A percentile compares a stretch with the other conserved stretches of the same genome.
Conservation (phyloP, 2,329 filamentous ascomycete genomes). For the Pseudogymnoascus sp. region DNA sequence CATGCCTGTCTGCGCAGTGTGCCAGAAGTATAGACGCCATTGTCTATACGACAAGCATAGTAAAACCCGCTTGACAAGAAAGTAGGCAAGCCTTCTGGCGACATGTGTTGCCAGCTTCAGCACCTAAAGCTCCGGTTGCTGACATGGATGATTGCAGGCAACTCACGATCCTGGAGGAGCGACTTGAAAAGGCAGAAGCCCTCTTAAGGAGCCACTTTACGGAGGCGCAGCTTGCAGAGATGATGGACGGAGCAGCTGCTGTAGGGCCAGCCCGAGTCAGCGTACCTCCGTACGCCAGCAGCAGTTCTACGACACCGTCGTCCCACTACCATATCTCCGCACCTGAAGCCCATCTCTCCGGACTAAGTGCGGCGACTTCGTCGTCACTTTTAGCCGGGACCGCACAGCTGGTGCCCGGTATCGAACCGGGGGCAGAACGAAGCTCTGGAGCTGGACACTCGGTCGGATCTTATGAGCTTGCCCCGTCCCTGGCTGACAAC, state of each 20-base stretch:
- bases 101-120: not conserved
- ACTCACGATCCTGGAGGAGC: constrained; percentile 8
- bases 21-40: constrained; percentile 9
- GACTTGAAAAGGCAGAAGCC: constrained; percentile 9
- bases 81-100: not conserved
- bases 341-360: not conserved
- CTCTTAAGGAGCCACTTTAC: constrained; percentile 9
- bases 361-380: not conserved
- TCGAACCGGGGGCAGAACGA: not conserved
- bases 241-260: constrained; percentile 5
- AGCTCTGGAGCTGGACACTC: not conserved
- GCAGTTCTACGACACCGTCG: not conserved
- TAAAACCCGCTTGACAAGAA: constrained; percentile 8
- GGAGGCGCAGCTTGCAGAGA: constrained; percentile 4
- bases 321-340: not conserved
- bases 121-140: not conserved
- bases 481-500: constrained; percentile 3
- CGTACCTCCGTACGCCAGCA: not conserved
- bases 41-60: constrained; percentile 10
- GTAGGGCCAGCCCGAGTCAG: not conserved
- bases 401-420: not conserved
- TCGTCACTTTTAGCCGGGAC: not conserved
- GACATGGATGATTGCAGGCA: not conserved
- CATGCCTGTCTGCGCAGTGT: constrained; percentile 1
- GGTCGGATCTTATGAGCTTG: constrained; percentile 5